These are phyloP conservation scores for Ophiocordyceps camponoti-floridani DNA, from an alignment of 2,329 filamentous ascomycete species.

Conservation along the genomic window DNA sequence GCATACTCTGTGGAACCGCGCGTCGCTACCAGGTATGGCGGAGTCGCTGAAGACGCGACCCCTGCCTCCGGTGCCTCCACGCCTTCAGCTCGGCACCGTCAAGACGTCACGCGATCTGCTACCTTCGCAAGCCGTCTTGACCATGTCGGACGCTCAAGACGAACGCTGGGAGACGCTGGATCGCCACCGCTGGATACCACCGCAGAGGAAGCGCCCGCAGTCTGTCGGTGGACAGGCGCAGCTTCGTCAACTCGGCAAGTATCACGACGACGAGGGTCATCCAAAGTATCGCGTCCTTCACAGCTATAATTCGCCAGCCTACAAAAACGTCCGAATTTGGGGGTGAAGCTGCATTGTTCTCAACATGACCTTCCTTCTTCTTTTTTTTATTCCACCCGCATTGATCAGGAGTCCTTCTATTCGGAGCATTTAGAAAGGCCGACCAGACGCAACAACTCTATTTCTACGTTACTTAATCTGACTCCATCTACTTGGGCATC, in stretches of 20 bases:
- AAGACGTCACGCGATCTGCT: slow-evolving; percentile 7
- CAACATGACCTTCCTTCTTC: not conserved
- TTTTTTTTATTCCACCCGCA: not conserved
- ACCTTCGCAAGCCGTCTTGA: slow-evolving; percentile 2
- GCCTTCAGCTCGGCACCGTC: slow-evolving; percentile 21
- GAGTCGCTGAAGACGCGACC: not conserved
- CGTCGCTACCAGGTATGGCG: slow-evolving; percentile 10
- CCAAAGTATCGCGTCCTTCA: slow-evolving; percentile 33
- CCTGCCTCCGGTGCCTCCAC: slow-evolving; percentile 3
- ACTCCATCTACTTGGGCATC: no score
- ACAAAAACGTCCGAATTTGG: slow-evolving; percentile 37
- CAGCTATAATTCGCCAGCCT: slow-evolving; percentile 41
- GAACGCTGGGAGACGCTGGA: not conserved
- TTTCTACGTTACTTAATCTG: no score
- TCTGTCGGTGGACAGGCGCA: not conserved
- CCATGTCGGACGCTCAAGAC: not conserved
- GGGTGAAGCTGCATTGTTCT: slow-evolving; percentile 12
- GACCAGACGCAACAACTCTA: no score
- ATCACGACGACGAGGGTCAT: slow-evolving; percentile 2
- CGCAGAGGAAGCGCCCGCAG: not conserved
- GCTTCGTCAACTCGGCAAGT: slow-evolving; percentile 2
- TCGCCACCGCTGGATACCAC: not conserved
- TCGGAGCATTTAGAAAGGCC: no score
- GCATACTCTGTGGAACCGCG: not conserved
- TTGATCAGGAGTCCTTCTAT: not conserved